Conservation (phyloP, 768 basidiomycete species). For the Dioszegia aurantiaca region DNA sequence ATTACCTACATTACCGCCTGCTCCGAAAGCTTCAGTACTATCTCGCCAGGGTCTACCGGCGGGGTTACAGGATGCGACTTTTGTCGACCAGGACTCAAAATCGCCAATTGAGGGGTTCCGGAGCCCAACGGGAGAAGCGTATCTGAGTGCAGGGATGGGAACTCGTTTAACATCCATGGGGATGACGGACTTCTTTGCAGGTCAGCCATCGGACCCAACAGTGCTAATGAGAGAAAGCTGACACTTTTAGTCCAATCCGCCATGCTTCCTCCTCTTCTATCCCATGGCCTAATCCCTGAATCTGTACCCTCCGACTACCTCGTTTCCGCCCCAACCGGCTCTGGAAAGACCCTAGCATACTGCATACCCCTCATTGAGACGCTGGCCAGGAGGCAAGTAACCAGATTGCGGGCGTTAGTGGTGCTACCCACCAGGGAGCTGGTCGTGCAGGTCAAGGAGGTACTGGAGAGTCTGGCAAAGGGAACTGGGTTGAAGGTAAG, state of each 20-base stretch:
- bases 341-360: slow-evolving; percentile 97
- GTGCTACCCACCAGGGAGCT: slow-evolving; percentile 92
- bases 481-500: slow-evolving; percentile 81
- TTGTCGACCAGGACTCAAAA: slow-evolving; percentile 41
- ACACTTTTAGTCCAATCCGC: slow-evolving; percentile 74
- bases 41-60: slow-evolving; percentile 47
- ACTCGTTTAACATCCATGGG: slow-evolving; percentile 70
- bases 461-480: slow-evolving; percentile 76
- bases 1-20: slow-evolving; percentile 39
- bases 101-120: slow-evolving; percentile 26
- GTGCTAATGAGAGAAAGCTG: slow-evolving; percentile 6
- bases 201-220: slow-evolving; percentile 55
- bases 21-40: slow-evolving; percentile 42
- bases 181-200: slow-evolving; percentile 82
- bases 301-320: slow-evolving; percentile 79
- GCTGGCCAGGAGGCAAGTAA: slow-evolving; percentile 70
- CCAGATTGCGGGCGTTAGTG: slow-evolving; percentile 78
- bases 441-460: slow-evolving; percentile 86
- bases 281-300: slow-evolving; percentile 49
- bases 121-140: neutral
- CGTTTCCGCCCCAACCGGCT: slow-evolving; percentile 94
- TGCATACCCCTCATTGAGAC: slow-evolving; percentile 87
- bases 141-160: slow-evolving; percentile 61
- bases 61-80: slow-evolving; percentile 46
- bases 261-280: slow-evolving; percentile 76